These are phyloP conservation scores for Cytospora piceicola DNA, from an alignment of 2,329 filamentous ascomycete genomes.

Conservation along the genomic window DNA sequence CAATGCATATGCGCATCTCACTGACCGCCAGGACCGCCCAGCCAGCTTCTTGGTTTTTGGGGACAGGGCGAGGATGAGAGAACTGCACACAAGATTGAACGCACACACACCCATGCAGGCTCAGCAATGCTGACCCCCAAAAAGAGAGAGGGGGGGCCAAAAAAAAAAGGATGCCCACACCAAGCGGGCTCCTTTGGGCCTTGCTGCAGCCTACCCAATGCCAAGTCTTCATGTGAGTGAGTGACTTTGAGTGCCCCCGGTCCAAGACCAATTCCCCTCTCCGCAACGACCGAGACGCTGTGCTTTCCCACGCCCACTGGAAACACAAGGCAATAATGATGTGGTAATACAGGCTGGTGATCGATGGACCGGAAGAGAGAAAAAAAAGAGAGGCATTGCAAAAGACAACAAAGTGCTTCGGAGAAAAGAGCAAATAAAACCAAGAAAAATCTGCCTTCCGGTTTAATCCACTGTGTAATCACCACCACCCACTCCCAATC, in stretches of 20 bases:
- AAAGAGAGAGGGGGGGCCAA: neutral
- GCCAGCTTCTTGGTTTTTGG: neutral
- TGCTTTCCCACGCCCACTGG: neutral
- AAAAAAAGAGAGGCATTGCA: neutral
- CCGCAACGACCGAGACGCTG: neutral
- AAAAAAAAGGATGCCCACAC: slow-evolving; percentile 4
- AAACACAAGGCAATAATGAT: neutral
- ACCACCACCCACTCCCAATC: too few species aligned
- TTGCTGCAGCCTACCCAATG: slow-evolving; percentile 20
- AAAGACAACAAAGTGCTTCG: too few species aligned
- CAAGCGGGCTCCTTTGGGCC: slow-evolving; percentile 24
- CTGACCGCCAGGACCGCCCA: neutral
- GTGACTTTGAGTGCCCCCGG: slow-evolving; percentile 5
- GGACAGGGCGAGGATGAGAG: neutral
- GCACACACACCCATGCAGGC: slow-evolving; percentile 12
- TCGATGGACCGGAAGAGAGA: neutral
- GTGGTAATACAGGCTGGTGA: neutral
- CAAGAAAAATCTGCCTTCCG: neutral
- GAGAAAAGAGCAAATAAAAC: neutral
- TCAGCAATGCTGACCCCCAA: neutral
- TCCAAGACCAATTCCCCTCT: slow-evolving; percentile 4
- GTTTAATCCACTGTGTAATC: neutral
- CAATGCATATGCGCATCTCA: slow-evolving; percentile 2
- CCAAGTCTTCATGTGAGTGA: slow-evolving; percentile 20
- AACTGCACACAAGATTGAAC: slow-evolving; percentile 8